Evolutionary conservation across 2,329 filamentous ascomycete genomes (phyloP).

Genomic region (Colletotrichum euphorbiae): DNA sequence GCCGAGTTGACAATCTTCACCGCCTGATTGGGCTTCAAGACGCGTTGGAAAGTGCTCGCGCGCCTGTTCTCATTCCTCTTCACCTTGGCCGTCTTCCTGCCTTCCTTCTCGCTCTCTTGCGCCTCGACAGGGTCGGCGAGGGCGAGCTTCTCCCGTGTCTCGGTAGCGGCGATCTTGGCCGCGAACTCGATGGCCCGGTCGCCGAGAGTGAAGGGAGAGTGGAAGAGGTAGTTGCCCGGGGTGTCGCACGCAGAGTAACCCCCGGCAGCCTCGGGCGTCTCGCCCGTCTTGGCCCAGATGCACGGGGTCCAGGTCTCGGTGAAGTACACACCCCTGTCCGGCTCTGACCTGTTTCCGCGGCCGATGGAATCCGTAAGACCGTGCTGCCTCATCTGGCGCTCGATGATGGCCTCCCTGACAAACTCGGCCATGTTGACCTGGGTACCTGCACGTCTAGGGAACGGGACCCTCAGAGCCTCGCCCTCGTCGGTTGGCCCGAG

Average conservation of each 20-base stretch:
- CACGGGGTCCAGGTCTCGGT: constrained; percentile 58
- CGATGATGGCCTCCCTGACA: constrained; percentile 58
- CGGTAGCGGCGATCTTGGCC: constrained; percentile 22
- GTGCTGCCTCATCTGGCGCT: constrained; percentile 58
- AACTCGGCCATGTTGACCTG: constrained; percentile 55
- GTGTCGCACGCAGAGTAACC: constrained; percentile 50
- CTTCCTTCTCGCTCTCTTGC: background rate
- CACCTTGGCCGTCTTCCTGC: background rate
- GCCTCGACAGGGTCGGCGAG: background rate
- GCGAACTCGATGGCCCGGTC: constrained; percentile 46
- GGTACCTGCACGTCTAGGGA: constrained; percentile 55
- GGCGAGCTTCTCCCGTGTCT: constrained; percentile 15
- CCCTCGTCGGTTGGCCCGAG: constrained; percentile 6
- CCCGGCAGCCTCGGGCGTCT: constrained; percentile 22
- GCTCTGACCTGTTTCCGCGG: constrained; percentile 50
- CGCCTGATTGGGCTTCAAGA: constrained; percentile 1
- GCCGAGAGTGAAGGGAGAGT: constrained; percentile 60
- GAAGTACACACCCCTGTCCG: constrained; percentile 51
- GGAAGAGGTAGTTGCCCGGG: constrained; percentile 63
- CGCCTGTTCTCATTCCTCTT: constrained; percentile 20
- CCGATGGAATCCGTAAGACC: constrained; percentile 58
- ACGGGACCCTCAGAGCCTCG: constrained; percentile 48
- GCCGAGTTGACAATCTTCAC: background rate
- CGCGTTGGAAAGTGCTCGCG: background rate
- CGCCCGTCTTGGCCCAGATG: constrained; percentile 43